phyloP scores from a whole-genome alignment of 1,139 yeast species.

The Kurtzmaniella quercitrusa region DNA sequence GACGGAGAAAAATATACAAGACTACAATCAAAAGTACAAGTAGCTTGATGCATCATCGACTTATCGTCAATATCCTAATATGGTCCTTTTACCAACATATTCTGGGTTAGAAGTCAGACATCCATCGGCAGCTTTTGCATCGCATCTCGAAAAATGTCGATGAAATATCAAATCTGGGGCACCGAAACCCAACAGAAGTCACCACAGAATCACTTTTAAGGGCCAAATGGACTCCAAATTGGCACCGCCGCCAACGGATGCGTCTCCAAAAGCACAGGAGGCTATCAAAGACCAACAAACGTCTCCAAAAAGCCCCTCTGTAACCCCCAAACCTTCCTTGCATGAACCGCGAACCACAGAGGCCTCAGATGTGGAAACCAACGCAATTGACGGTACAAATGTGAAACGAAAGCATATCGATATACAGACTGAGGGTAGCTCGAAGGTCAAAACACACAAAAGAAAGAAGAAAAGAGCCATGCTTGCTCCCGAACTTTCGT shows the following conservation, averaged over 20 bases:
- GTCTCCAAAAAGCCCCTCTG: neutral
- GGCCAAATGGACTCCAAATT: slow-evolving; percentile 25
- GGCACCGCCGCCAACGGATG: slow-evolving; percentile 18
- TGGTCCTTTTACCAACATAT: too few species aligned
- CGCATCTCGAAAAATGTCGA: too few species aligned
- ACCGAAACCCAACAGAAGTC: too few species aligned
- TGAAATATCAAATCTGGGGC: too few species aligned
- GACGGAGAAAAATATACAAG: too few species aligned
- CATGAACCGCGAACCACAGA: neutral
- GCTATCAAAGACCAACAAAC: neutral
- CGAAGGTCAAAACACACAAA: slow-evolving; percentile 17
- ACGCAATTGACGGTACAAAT: neutral
- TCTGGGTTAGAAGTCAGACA: too few species aligned
- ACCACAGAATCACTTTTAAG: too few species aligned
- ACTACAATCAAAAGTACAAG: too few species aligned
- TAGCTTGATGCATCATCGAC: too few species aligned
- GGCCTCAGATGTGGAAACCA: neutral
- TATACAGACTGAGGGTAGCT: neutral
- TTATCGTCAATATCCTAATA: too few species aligned
- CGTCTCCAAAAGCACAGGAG: too few species aligned
- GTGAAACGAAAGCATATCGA: neutral
- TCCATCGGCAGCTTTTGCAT: too few species aligned
- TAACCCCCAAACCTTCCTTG: neutral
- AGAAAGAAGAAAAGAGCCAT: slow-evolving; percentile 30
- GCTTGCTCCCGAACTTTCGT: slow-evolving; percentile 4